Conservation (phyloP, 2,329 filamentous ascomycete species). For the Colletotrichum endophyticum region DNA sequence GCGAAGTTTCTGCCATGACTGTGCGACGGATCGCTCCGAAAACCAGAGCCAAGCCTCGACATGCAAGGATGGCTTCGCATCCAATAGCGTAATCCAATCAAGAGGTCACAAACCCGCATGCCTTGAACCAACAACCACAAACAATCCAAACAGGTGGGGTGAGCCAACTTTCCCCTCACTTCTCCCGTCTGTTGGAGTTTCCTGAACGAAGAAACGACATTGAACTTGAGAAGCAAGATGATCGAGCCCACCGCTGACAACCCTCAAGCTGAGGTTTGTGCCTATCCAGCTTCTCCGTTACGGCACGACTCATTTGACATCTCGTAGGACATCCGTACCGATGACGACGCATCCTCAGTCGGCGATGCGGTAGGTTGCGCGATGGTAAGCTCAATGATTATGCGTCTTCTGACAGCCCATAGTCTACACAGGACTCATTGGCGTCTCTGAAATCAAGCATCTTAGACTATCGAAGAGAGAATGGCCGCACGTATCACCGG, state of each 20-base stretch:
- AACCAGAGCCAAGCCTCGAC: neutral
- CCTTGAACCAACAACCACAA: neutral
- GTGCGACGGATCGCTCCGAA: neutral
- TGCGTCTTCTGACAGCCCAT: neutral
- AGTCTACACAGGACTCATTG: neutral
- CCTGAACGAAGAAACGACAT: neutral
- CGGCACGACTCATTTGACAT: neutral
- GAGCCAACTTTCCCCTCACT: neutral
- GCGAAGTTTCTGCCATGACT: neutral
- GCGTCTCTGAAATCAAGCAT: conserved; percentile 13
- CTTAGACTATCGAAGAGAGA: conserved; percentile 5
- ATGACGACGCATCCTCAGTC: neutral
- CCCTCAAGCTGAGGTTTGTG: neutral
- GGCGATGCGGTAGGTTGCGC: neutral
- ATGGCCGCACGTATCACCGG: conserved; percentile 19
- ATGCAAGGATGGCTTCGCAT: neutral
- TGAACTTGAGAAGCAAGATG: neutral
- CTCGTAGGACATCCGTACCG: neutral
- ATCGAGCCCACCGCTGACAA: neutral
- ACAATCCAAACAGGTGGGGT: neutral
- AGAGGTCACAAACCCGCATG: neutral
- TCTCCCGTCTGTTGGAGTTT: neutral
- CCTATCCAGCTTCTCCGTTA: neutral
- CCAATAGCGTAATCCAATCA: neutral
- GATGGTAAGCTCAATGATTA: neutral